Base-by-base conservation (phyloP, 192 early-diverging fungal species). In the Coemansia sp. region DNA sequence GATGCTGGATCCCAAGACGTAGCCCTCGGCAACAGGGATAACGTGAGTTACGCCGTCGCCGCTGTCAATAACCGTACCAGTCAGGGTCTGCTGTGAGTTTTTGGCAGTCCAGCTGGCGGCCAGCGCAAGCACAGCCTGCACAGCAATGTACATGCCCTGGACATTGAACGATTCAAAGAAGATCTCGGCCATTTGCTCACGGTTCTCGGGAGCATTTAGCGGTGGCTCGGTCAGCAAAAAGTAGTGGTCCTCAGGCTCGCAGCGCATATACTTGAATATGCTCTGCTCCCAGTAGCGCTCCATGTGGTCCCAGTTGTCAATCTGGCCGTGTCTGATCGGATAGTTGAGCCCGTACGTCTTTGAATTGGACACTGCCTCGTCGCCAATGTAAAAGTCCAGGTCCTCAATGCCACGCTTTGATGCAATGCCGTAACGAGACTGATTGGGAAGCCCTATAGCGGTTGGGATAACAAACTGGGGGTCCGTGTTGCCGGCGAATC, bases 301-400 rank as follows among this genome's bases (percentile, higher is more conserved):
- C 97, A 98, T 98, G 49, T 95, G 88, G 82, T 98, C 97, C 95
- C 95, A 98, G 84, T 97, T 97, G 39, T 96, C 94, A 67, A 98
- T 97, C 81, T 96, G 94, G 27, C 95, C 97, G 65, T 98, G 97
- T 17, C 95, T 87, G 70, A 97, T 93, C 19, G 96, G 95, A 71
- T 96, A 97, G 72, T 88, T 87, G 35, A 94, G 80, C 9, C 85
- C 87, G 72, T 96, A 94, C 12, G 93, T 90, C 82, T 94, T 96
- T 61, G 90, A 87, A 74, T 95, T 95, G 58, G 82, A 82, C 27
- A 93, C 62, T 0, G 97, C 97, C 57, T 99, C 95, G 80, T 99
- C 91, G 26, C 97, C 97, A 78, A 99, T 97, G 74, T 85, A 91
- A 79, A 94, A 99, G 68, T 99, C 95, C 29, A 99, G 83, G 80